Percentiles rank a stretch among this genome's conserved stretches.
These are phyloP conservation scores for Amniculicola lignicola DNA, from an alignment of 495 filamentous ascomycete species.

Conservation along the genomic window DNA sequence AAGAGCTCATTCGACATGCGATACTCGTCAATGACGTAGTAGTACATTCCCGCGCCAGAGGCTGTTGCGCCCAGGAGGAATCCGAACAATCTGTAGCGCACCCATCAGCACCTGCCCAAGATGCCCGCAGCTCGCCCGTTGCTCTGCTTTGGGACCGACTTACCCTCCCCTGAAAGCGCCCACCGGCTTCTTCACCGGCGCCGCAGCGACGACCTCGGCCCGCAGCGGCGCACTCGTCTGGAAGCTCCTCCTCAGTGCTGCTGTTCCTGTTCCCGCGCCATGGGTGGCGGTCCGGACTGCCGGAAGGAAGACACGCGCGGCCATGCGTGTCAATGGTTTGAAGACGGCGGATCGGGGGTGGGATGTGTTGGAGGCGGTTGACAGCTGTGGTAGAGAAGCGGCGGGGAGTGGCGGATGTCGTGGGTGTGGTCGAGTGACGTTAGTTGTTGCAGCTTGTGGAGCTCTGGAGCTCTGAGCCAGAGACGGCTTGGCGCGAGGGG, in stretches of 20 bases:
- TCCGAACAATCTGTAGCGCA: slow-evolving; percentile 68
- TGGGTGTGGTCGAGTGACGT: neutral
- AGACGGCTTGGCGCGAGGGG: neutral
- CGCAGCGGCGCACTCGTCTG: slow-evolving; percentile 19
- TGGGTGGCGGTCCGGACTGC: slow-evolving; percentile 33
- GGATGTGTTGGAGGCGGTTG: neutral
- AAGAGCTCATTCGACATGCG: slow-evolving; percentile 89
- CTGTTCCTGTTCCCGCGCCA: neutral
- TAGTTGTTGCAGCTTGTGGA: neutral
- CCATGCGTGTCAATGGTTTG: slow-evolving; percentile 40
- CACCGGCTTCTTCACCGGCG: slow-evolving; percentile 75
- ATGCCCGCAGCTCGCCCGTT: too few relatives aligned
- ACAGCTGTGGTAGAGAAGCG: neutral
- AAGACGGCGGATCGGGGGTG: neutral
- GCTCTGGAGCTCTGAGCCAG: neutral
- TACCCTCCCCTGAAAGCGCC: slow-evolving; percentile 93
- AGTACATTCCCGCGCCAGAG: slow-evolving; percentile 78
- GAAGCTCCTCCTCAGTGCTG: slow-evolving; percentile 22
- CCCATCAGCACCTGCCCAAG: neutral
- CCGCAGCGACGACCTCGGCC: slow-evolving; percentile 32
- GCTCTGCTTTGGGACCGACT: slow-evolving; percentile 45
- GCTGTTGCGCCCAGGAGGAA: slow-evolving; percentile 84
- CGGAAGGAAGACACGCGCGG: slow-evolving; percentile 47
- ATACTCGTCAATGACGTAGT: slow-evolving; percentile 90
- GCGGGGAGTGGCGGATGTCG: neutral